phyloP scores from a whole-genome alignment of 2,329 filamentous ascomycete species.

The Cytospora schulzeri region DNA sequence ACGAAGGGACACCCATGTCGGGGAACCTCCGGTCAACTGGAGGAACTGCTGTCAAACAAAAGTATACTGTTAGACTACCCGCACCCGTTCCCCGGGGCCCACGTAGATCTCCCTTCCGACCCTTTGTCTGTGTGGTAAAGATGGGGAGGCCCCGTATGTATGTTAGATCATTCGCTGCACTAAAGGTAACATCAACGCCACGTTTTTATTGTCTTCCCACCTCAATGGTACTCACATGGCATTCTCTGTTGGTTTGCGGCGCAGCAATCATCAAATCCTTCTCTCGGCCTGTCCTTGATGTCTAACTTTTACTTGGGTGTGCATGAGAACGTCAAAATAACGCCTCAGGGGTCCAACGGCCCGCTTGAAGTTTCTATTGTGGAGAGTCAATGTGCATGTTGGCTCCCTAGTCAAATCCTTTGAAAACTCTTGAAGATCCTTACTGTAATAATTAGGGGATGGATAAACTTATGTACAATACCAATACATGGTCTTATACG shows the following conservation, averaged over 20 bases:
- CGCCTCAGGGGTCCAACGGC: neutral
- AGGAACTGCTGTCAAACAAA: neutral
- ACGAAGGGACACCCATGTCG: neutral
- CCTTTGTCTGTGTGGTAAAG: neutral
- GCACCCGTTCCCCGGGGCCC: neutral
- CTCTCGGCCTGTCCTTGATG: neutral
- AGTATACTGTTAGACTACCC: no score
- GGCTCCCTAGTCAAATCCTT: neutral
- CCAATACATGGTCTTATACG: neutral
- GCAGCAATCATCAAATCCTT: neutral
- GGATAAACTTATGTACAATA: neutral
- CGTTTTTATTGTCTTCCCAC: neutral
- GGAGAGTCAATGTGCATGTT: neutral
- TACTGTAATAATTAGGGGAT: neutral
- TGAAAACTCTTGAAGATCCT: neutral
- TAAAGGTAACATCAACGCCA: neutral
- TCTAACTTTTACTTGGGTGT: neutral
- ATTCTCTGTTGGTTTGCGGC: neutral
- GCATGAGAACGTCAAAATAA: neutral
- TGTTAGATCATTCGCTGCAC: neutral
- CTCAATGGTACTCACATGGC: neutral
- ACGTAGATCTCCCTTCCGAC: neutral
- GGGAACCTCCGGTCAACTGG: no score
- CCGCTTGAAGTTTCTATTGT: neutral
- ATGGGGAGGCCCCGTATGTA: neutral